A percentile compares a stretch with the other conserved stretches of the same genome.
phyloP scores from a whole-genome alignment of 768 basidiomycete genomes.

The Boletus sp. region DNA sequence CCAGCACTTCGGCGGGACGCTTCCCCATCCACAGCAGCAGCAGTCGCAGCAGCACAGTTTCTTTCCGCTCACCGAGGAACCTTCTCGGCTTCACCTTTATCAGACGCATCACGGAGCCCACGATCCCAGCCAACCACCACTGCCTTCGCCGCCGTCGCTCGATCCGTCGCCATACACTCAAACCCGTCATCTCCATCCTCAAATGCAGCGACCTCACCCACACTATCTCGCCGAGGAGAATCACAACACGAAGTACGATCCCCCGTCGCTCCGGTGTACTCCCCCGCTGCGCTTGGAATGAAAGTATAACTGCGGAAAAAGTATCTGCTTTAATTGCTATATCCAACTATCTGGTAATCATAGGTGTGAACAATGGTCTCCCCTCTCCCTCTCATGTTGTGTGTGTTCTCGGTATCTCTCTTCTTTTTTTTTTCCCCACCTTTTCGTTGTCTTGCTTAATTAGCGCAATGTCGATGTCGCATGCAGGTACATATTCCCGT shows the following conservation, averaged over 20 bases:
- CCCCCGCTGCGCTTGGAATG: slow-evolving; percentile 50
- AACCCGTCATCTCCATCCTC: slow-evolving; percentile 34
- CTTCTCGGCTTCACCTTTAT: slow-evolving; percentile 33
- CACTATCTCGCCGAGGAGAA: slow-evolving; percentile 35
- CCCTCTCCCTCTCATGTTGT: not conserved
- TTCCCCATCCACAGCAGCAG: slow-evolving; percentile 28
- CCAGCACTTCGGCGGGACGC: slow-evolving; percentile 35
- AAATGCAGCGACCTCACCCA: slow-evolving; percentile 32
- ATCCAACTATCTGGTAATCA: slow-evolving; percentile 26
- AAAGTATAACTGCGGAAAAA: slow-evolving; percentile 32
- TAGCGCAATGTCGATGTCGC: slow-evolving; percentile 1
- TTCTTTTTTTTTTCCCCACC: no score
- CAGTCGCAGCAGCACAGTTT: slow-evolving; percentile 28
- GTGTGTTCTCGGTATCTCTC: not conserved
- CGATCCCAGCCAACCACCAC: slow-evolving; percentile 22
- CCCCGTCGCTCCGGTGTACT: slow-evolving; percentile 40
- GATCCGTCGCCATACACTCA: slow-evolving; percentile 30
- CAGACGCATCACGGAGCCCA: slow-evolving; percentile 35
- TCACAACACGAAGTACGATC: slow-evolving; percentile 43
- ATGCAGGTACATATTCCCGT: slow-evolving; percentile 11
- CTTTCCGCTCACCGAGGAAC: slow-evolving; percentile 26
- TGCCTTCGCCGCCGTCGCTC: slow-evolving; percentile 34
- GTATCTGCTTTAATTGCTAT: slow-evolving; percentile 19
- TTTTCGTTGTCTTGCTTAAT: slow-evolving; percentile 5
- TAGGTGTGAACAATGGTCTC: slow-evolving; percentile 24